Base-by-base conservation (phyloP, 176 grass and related monocot genomes). In the Oropetium thomaeum region DNA sequence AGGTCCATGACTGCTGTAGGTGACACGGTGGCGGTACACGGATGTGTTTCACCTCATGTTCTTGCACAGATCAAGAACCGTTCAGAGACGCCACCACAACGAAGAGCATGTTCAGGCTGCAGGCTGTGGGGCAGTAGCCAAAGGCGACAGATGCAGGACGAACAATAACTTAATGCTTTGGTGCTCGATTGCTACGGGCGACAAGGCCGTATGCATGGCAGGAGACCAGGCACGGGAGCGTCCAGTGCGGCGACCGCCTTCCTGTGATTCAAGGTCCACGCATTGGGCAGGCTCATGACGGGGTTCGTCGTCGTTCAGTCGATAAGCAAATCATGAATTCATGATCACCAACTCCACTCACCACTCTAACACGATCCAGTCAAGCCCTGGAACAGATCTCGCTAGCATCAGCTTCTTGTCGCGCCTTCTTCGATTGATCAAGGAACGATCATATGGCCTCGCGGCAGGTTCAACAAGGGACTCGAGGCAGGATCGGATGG, bases 141-240 rank as follows among this genome's bases (percentile, higher is more conserved):
- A 22, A 9, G 16, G 53, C 65, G 54, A 81, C 49, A 15, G 48
- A 55, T 74, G 35, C 11, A 30, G 66, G 43, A 11, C 42, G 62
- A 58, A 11, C 42, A 49, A 58, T 10, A 66, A 35, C 39, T 45
- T 37, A 66, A 81, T 74, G 49, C 29, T 55, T 1, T 6, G 75
- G 75, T 67, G 68, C 29, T 76, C 34, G 77, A 68, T 53, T 67
- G 77, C 63, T 35, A 51, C 10, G 63, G 55, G 64, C 38, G 74
- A 75, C 63, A 76, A 66, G 78, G 57, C 53, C 67, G 17, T 44
- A 65, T 65, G 8, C 65, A 43, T 76, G 71, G 35, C 19, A 71
- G 71, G 71, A 86, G n/a, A 63, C 64, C 84, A 67, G 76, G 73
- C 70, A 86, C 67, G 63, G 43, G 52, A 85, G 62, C 58, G 34